Percentiles rank a stretch among this genome's conserved stretches.
phyloP scores from a whole-genome alignment of 495 filamentous ascomycete genomes.

The Neurospora sp. region DNA sequence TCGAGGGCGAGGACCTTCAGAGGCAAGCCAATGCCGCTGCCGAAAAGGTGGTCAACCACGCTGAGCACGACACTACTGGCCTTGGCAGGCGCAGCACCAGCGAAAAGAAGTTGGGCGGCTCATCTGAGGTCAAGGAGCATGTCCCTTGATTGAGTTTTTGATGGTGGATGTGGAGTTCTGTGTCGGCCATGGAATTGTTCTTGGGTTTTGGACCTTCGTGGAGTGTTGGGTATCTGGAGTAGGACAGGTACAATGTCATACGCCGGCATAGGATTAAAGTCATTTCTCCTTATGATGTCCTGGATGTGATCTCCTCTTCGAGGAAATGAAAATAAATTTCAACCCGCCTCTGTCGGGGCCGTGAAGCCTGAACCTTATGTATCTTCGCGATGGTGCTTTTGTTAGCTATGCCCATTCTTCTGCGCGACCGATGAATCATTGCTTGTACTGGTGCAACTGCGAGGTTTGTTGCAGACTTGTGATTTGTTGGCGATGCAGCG shows the following conservation, averaged over 20 bases:
- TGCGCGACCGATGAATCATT: neutral
- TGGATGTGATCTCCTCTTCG: neutral
- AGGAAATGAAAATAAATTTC: neutral
- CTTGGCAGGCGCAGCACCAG: neutral
- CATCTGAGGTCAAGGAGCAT: slow-evolving; percentile 6
- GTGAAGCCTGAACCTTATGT: neutral
- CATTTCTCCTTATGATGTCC: neutral
- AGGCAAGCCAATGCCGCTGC: slow-evolving; percentile 28
- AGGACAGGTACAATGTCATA: neutral
- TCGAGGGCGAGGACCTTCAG: slow-evolving; percentile 34
- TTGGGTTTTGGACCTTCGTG: neutral
- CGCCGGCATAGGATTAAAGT: neutral
- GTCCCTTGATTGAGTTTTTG: neutral
- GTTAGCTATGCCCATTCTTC: neutral
- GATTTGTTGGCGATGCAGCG: neutral
- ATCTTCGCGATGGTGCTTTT: neutral
- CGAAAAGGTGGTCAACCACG: slow-evolving; percentile 27
- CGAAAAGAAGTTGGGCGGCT: neutral
- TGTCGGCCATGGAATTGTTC: neutral
- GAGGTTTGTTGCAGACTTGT: neutral
- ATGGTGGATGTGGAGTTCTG: neutral
- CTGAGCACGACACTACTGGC: neutral
- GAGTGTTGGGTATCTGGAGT: neutral
- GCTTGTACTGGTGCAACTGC: neutral
- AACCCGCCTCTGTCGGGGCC: neutral